Evolutionary conservation across 352 stramenopile genomes (phyloP), one percentile per base, ranked within the genome.

Genomic region (Phytophthora citricola): DNA sequence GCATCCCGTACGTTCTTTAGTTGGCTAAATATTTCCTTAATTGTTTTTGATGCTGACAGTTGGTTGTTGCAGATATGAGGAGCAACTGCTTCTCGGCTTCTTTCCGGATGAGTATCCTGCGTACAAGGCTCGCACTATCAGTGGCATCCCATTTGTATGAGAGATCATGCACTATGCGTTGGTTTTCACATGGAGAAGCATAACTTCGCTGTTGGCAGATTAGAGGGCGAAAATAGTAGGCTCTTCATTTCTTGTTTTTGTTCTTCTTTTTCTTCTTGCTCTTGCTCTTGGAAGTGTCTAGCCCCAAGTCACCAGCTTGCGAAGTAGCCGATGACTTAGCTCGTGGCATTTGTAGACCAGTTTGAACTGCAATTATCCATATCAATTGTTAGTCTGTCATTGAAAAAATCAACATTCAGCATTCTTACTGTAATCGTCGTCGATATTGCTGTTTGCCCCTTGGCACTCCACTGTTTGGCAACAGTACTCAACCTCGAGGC

Each of bases 111-210:
- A 98, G 57, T 99, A 99, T 80, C 85, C 86, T 26, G 55, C 75
- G 38, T 99, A 98, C 79, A 89, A 83, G 45, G 71, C 71, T 34
- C 83, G 77, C 58, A 98, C 94, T 45, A 90, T 91, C 47, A 96
- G 97, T 58, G 93, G 93, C 31, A 98, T 99, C 57, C 95, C 95
- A 14, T 98, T 98, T 67, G 85, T 98, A 47, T 80, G 43, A 71
- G 39, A 64, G 15, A 48, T 61, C 9, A 9, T 49, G 61, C 39
- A 41, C 29, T 20, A 17, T 47, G 39, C 26, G 31, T 36, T 36
- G 31, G 31, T 36, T 36, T 32, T 9, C 29, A 9, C 31, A 36
- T 36, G 31, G 31, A 36, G 31, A 36, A 36, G 11, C 31, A 36
- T 14, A 36, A 34, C 29, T 34, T 7, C 9, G 29, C 7, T 10